A percentile compares a stretch with the other conserved stretches of the same genome.
Conservation (phyloP, 805 yeast species). For the Maudiozyma saulgeensis region DNA sequence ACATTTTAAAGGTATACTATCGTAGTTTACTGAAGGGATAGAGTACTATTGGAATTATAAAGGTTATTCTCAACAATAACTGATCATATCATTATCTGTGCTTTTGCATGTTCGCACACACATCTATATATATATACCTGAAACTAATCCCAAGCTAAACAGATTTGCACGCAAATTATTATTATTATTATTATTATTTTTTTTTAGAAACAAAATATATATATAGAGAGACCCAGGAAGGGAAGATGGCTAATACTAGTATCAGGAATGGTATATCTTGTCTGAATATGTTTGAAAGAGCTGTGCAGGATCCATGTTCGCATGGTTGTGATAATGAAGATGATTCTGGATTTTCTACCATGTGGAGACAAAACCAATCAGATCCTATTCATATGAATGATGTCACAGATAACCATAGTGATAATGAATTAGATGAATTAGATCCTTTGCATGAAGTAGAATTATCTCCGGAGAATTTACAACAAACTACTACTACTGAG, state of each 20-base stretch:
- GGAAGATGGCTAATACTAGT: not conserved
- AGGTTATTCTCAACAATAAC: too few relatives aligned
- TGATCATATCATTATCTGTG: too few relatives aligned
- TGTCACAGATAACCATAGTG: not conserved
- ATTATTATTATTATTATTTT: too few relatives aligned
- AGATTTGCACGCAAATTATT: too few relatives aligned
- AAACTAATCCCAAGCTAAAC: too few relatives aligned
- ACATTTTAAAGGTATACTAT: too few relatives aligned
- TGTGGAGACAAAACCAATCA: too few relatives aligned
- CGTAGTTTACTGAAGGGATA: too few relatives aligned
- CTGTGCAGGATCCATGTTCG: constrained; percentile 22
- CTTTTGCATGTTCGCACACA: too few relatives aligned
- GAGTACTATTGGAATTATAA: too few relatives aligned
- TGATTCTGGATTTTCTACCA: constrained; percentile 2
- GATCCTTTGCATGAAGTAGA: constrained; percentile 1
- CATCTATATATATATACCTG: too few relatives aligned
- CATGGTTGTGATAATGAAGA: constrained; percentile 20
- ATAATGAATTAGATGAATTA: not conserved
- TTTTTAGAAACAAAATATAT: not conserved
- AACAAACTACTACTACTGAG: not conserved
- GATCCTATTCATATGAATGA: not conserved
- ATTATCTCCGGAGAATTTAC: not conserved
- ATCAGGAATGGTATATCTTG: constrained; percentile 2
- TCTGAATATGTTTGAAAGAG: constrained; percentile 20
- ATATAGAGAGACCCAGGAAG: too few relatives aligned